Conservation (phyloP, 768 basidiomycete species). For the Tulasnella sp. region DNA sequence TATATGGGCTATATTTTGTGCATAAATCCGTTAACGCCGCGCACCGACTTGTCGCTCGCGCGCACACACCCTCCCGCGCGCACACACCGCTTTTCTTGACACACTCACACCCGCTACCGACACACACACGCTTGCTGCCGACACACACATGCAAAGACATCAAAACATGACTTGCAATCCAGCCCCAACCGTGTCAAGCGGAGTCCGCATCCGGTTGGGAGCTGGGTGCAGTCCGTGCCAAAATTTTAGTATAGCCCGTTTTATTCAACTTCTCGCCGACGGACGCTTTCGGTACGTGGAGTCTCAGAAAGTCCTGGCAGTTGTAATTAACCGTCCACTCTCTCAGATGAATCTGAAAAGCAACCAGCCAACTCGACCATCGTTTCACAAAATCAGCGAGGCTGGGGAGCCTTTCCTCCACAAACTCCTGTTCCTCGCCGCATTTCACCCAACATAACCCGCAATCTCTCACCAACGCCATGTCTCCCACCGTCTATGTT, state of each 20-base stretch:
- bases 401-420: background rate
- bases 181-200: background rate
- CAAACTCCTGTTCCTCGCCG: background rate
- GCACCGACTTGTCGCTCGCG: background rate
- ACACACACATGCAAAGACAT: background rate
- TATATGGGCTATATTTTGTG: background rate
- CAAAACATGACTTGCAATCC: background rate
- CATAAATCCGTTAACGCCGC: background rate
- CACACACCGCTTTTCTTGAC: background rate
- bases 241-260: too few relatives aligned
- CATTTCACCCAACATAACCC: background rate
- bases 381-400: background rate
- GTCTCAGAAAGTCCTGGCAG: too few relatives aligned
- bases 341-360: too few relatives aligned
- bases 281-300: too few relatives aligned
- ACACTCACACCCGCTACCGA: background rate
- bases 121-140: background rate
- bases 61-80: background rate
- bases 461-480: background rate
- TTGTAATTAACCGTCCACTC: too few relatives aligned
- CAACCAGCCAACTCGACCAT: too few relatives aligned
- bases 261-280: too few relatives aligned
- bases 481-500: background rate
- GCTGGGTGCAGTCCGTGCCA: background rate
- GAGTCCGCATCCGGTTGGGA: background rate